Evolutionary conservation across 2,329 filamentous ascomycete genomes (phyloP), one percentile per base, ranked within the genome.

Genomic region (Stachybotrys chlorohalonatus): DNA sequence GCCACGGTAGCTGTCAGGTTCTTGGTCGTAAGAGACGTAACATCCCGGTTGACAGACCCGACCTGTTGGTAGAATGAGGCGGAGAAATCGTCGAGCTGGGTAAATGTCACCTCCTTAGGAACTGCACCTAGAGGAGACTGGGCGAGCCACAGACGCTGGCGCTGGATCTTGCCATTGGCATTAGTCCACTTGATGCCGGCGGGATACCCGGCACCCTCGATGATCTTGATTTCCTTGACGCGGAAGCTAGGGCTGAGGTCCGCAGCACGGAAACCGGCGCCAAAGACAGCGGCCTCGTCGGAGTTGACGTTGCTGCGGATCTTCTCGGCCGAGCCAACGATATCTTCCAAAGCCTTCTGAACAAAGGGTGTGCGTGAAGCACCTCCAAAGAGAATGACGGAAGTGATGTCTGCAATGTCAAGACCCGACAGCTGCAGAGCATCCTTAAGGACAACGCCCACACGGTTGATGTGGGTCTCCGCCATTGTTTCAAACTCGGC

Each of bases 201-300:
- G 2, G 85, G 76, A 68, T 94, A 96, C 48, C 79, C 79, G 47
- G 89, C 82, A 24, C 81, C 83, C 63, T 99, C 94, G n/a, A 77
- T 80, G 52, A 89, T 83, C 56, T 89, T 82, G 60, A 99, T 99
- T 67, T 97, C 94, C 79, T 97, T 99, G 67, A 99, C 94, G 58
- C 91, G 87, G 84, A 99, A 99, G 68, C 89, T 93, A 47, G 93
- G 91, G 73, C 90, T 96, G 56, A 99, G 80, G 62, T 90, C 85
- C 53, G 94, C 94, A 52, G 90, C 94, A 67, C 92, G 90, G 79
- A 99, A 97, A 31, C 88, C 92, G 54, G 94, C 93, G 63, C 94
- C 94, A 70, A 97, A 95, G 9, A 95, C 94, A 52, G 94, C 94
- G 30, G 94, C 88, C 73, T 99, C 94, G 65, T 99, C 94, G 11